phyloP scores from a whole-genome alignment of 2,329 filamentous ascomycete species.

The Fusarium sublunatum region DNA sequence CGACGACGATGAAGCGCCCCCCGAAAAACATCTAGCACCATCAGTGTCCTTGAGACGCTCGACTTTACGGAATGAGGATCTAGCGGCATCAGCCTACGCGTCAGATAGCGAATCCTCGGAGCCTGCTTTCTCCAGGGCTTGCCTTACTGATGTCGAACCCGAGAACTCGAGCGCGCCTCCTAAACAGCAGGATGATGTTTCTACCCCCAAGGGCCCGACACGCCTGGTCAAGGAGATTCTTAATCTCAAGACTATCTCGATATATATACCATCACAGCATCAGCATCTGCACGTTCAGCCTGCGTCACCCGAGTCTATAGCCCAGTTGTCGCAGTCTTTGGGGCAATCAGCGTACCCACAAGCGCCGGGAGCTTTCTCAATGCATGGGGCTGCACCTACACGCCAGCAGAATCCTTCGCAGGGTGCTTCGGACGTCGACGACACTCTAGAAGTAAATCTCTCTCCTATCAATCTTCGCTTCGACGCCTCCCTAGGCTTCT shows the following conservation, averaged over 20 bases:
- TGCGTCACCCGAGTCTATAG: conserved; percentile 44
- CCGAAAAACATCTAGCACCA: conserved; percentile 18
- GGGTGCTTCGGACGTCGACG: conserved; percentile 24
- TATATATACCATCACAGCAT: conserved; percentile 65
- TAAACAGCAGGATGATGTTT: conserved; percentile 53
- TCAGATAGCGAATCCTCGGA: conserved; percentile 46
- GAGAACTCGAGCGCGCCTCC: conserved; percentile 18
- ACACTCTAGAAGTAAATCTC: conserved; percentile 61
- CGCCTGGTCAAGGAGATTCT: conserved; percentile 68
- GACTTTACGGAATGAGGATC: conserved; percentile 16
- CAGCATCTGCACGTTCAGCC: conserved; percentile 55
- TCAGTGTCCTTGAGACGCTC: conserved; percentile 14
- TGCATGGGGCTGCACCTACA: conserved; percentile 48
- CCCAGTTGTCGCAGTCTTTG: conserved; percentile 49
- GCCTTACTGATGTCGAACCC: conserved; percentile 32
- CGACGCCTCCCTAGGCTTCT: conserved; percentile 66
- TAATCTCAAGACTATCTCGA: conserved; percentile 61
- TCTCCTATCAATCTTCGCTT: conserved; percentile 65
- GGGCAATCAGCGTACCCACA: conserved; percentile 59
- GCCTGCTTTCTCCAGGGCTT: conserved; percentile 46
- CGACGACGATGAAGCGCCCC: conserved; percentile 45
- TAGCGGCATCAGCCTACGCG: conserved; percentile 15
- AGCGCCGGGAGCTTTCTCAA: conserved; percentile 71
- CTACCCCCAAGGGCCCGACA: conserved; percentile 64
- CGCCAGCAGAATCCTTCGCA: conserved; percentile 9